Percentiles rank a stretch among this genome's conserved stretches.
Conservation (phyloP, 2,329 filamentous ascomycete genomes). For the Corinectria fuckeliana region DNA sequence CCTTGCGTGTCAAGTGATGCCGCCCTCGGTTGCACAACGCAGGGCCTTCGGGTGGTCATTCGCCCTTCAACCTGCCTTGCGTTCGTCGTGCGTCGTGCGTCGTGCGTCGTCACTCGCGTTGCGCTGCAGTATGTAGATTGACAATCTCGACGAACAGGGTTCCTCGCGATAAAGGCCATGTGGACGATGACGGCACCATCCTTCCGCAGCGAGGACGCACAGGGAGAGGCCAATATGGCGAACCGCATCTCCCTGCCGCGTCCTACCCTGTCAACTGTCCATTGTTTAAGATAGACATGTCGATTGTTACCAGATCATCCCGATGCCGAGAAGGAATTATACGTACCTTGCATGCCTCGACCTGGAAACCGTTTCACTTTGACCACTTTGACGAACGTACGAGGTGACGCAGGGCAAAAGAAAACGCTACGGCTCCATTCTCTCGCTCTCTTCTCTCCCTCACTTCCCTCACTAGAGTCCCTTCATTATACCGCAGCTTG, state of each 20-base stretch:
- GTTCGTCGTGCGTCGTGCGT: background rate
- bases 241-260: background rate
- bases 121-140: slow-evolving; percentile 13
- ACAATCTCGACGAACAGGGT: slow-evolving; percentile 2
- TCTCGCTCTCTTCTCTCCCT: slow-evolving; percentile 10
- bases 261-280: background rate
- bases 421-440: slow-evolving; percentile 16
- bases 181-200: slow-evolving; percentile 1
- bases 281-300: background rate
- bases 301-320: background rate
- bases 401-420: background rate
- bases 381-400: background rate
- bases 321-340: background rate
- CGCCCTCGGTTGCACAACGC: slow-evolving; percentile 1
- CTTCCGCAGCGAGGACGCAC: background rate
- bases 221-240: background rate
- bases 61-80: background rate
- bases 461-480: background rate
- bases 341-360: background rate
- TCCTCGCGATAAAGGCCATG: slow-evolving; percentile 1
- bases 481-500: slow-evolving; percentile 14
- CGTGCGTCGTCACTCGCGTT: background rate
- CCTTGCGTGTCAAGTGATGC: background rate
- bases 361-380: background rate
- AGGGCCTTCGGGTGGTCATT: background rate